A percentile compares a stretch with the other conserved stretches of the same genome.
Evolutionary conservation across 2,329 filamentous ascomycete genomes (phyloP).

Genomic region (Pyricularia pennisetigena): DNA sequence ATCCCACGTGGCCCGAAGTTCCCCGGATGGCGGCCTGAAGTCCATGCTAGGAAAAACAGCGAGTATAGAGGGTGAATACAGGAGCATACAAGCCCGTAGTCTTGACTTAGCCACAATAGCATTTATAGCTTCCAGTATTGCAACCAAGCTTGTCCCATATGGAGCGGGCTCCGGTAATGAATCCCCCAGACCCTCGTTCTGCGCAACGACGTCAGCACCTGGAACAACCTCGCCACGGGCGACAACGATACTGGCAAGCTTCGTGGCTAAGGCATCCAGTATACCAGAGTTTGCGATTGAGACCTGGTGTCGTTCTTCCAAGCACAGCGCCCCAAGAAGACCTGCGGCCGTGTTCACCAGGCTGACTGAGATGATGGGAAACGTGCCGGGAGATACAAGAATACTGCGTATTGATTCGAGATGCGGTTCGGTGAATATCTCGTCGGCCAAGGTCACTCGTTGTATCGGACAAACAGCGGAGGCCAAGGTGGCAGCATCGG

Average conservation of each 20-base stretch:
- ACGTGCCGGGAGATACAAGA: conserved; percentile 38
- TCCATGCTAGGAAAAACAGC: conserved; percentile 56
- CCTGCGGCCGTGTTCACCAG: conserved; percentile 36
- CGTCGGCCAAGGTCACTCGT: conserved; percentile 39
- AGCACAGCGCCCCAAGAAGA: conserved; percentile 51
- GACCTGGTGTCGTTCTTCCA: conserved; percentile 59
- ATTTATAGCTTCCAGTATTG: conserved; percentile 67
- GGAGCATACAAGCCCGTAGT: conserved; percentile 62
- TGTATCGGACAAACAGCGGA: background rate
- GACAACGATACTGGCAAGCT: conserved; percentile 62
- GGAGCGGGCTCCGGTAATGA: conserved; percentile 54
- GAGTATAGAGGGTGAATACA: conserved; percentile 59
- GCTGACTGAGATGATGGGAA: conserved; percentile 44
- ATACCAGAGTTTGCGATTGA: conserved; percentile 63
- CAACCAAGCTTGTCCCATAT: conserved; percentile 48
- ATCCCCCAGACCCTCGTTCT: conserved; percentile 43
- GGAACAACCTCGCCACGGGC: conserved; percentile 60
- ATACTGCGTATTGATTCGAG: conserved; percentile 56
- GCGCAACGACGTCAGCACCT: conserved; percentile 44
- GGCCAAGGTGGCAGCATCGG: conserved; percentile 47
- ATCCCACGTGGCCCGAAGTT: conserved; percentile 39
- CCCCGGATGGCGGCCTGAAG: conserved; percentile 34
- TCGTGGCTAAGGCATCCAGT: conserved; percentile 67
- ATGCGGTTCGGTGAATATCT: conserved; percentile 53
- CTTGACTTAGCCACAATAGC: conserved; percentile 71